Evolutionary conservation across 208 protist species (phyloP), one percentile per base, ranked within the genome.

Genomic region (Wallacemonas sp.): DNA sequence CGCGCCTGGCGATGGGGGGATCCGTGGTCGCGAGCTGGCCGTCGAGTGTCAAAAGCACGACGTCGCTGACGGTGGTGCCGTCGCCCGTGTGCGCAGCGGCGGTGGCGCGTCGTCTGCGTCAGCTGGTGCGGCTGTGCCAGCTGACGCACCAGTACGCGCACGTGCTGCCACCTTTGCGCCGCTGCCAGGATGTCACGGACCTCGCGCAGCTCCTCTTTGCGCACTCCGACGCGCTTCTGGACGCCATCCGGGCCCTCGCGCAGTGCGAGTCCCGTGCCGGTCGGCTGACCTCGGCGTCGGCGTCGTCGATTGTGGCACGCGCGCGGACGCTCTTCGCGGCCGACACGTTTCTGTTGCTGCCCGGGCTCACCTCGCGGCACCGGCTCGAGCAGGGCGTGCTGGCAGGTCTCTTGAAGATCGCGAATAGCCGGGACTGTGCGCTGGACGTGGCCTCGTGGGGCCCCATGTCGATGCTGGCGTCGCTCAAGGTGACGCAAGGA

Each of bases 381-480:
- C 71, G 74, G n/a, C 66, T 62, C 18, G 86, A 89, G 67, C 77
- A 85, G 57, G 61, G 42, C 3, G 64, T 87, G 18, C 66, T 92
- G 29, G 64, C 57, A 25, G 64, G 57, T 20, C 70, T 91, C 8
- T 48, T 92, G 18, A 57, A 50, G 11, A 25, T 48, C 10, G 77
- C 67, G 1, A 81, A 79, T 61, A 36, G 52, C 4, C 25, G 38
- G 12, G 52, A 48, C 22, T 72, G 70, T 57, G 49, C 23, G 36
- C 41, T 76, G 22, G 82, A 86, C 52, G 65, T 57, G 16, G 61
- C 72, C 4, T 72, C 76, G 33, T 94, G 89, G 84, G 86, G 84
- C n/a, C 50, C 70, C 26, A 52, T 84, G 69, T 64, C 76, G 38
- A 69, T 65, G n/a, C 46, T 77, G 42, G 28, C 20, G 33, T 45